A percentile compares a stretch with the other conserved stretches of the same genome.
Evolutionary conservation across 2,329 filamentous ascomycete species (phyloP).

Genomic region (Dactylellina haptotyla): DNA sequence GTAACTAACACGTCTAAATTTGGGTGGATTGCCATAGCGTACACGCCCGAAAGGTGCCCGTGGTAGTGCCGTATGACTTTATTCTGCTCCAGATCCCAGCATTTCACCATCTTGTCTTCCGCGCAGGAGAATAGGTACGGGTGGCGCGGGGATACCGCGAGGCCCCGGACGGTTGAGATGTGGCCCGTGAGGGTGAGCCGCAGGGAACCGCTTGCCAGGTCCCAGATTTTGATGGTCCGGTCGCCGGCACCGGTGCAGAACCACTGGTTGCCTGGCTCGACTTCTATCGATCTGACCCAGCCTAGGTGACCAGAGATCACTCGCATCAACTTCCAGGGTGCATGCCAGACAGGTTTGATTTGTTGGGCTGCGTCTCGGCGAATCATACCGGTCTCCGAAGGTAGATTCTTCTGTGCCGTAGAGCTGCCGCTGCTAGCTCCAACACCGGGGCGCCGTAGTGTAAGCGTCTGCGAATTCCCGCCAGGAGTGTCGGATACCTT

Average conservation of each 20-base stretch:
- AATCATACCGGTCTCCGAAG: conserved; percentile 55
- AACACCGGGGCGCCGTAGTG: conserved; percentile 64
- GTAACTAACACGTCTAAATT: conserved; percentile 95
- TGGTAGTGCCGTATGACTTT: conserved; percentile 98
- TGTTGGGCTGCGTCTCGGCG: conserved; percentile 66
- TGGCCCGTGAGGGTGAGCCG: conserved; percentile 89
- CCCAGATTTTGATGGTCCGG: conserved; percentile 98
- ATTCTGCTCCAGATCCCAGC: conserved; percentile 99
- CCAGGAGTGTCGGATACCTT: conserved; percentile 61
- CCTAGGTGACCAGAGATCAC: conserved; percentile 96
- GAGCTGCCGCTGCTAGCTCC: conserved; percentile 56
- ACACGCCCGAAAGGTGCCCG: conserved; percentile 94
- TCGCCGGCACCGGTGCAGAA: conserved; percentile 96
- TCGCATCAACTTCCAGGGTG: conserved; percentile 97
- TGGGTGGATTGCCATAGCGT: conserved; percentile 90
- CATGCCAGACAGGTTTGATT: conserved; percentile 90
- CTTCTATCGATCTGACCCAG: conserved; percentile 88
- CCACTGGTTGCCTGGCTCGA: conserved; percentile 97
- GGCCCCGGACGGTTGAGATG: conserved; percentile 89
- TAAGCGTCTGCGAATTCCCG: conserved; percentile 69
- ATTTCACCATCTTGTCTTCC: conserved; percentile 99
- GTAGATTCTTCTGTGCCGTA: conserved; percentile 54
- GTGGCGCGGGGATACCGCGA: conserved; percentile 91
- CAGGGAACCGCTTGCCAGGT: conserved; percentile 86
- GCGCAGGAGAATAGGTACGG: conserved; percentile 98